Base-by-base conservation (phyloP, 1,284 basidiomycete species). In the Sanghuangporus baumii region DNA sequence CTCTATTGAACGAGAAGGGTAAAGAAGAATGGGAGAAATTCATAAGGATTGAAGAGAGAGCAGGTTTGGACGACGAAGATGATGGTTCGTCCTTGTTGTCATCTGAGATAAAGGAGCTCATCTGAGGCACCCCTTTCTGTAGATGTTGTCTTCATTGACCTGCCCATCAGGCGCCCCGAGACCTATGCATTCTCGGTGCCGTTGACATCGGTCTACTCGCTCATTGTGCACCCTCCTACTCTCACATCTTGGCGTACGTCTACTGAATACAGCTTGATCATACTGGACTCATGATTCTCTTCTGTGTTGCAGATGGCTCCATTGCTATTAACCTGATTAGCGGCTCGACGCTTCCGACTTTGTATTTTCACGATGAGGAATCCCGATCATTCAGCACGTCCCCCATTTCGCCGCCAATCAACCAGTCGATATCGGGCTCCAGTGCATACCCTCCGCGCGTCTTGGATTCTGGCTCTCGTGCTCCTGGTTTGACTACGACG, bases 291-390 rank as follows among this genome's bases (percentile, higher is more conserved):
- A 56, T 46, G 57, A 20, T 37, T 37, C 52, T 14, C 34, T 18
- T 16, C 7, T n/a, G 31, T 43, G 34, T n/a, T 43, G 43, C 37
- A 90, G 88, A 91, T 71, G 88, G 88, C 6, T 88, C 89, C 20
- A 84, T 90, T 67, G 86, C 83, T 34, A 83, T 93, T 66, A 96
- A 96, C 71, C 84, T 98, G 46, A 89, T 89, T 60, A 96, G 90
- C 66, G 94, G 95, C 12, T 84, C 93, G 46, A 94, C 94, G 0
- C 81, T 98, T 0, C 94, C 94, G 0, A 94, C 92, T 0, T 81
- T 99, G 3, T 87, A 94, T 74, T 98, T 98, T 73, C 96, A 98
- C 72, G 96, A 98, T 71, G 96, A 98, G 67, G 95, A 97, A 73
- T 94, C 93, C 0, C 84, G 82, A 37, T 94, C 93, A 7, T 84